phyloP scores from a whole-genome alignment of 371 early-diverging fungal genomes.

The Choanephora cucurbitarum region DNA sequence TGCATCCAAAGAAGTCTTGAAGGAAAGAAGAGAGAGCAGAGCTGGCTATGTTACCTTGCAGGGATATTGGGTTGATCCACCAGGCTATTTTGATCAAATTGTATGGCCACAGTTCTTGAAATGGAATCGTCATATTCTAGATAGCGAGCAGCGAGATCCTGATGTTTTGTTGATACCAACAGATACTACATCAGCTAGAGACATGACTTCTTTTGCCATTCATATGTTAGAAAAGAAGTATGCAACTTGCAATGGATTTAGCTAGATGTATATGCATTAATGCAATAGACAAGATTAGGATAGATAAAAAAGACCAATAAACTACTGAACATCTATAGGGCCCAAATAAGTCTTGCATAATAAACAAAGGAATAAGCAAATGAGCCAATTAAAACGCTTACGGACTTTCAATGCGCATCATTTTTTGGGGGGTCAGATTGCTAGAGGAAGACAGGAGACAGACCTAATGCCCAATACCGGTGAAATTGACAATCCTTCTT shows the following conservation, averaged over 20 bases:
- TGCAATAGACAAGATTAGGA: no score
- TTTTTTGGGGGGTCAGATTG: no score
- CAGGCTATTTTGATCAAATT: conserved; percentile 72
- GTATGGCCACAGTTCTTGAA: conserved; percentile 75
- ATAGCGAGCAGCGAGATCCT: conserved; percentile 11
- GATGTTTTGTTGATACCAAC: conserved; percentile 10
- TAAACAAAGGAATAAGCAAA: no score
- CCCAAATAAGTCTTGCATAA: no score
- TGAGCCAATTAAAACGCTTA: no score
- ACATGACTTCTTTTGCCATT: conserved; percentile 5
- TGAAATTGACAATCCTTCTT: conserved; percentile 13
- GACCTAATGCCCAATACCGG: conserved; percentile 7
- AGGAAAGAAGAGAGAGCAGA: conserved; percentile 62
- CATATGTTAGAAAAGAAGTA: background rate
- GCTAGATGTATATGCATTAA: no score
- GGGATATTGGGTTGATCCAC: conserved; percentile 80
- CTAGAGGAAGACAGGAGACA: background rate
- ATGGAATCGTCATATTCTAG: conserved; percentile 45
- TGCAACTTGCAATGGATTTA: background rate
- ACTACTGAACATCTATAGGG: no score
- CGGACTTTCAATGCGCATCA: no score
- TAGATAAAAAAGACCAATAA: no score
- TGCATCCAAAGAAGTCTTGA: conserved; percentile 57
- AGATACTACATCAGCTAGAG: conserved; percentile 4
- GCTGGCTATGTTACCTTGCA: conserved; percentile 70